Evolutionary conservation across 1,139 yeast species (phyloP).

Genomic region (Pichia sp.): DNA sequence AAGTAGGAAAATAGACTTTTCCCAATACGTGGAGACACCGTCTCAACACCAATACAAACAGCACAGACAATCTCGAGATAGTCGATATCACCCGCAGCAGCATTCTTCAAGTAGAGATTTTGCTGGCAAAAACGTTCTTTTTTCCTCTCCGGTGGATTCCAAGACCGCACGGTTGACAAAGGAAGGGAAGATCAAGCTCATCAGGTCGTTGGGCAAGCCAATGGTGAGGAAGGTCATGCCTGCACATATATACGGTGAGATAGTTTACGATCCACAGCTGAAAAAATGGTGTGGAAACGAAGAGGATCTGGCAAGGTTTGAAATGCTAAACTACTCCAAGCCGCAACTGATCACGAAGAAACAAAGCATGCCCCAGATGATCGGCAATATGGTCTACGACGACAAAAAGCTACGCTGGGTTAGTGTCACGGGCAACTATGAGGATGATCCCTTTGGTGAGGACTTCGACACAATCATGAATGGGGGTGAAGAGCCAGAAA

Average conservation of each 20-base stretch:
- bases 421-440: conserved; percentile 35
- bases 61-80: neutral
- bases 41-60: neutral
- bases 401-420: conserved; percentile 51
- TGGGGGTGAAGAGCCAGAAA: neutral
- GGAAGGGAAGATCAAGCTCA: conserved; percentile 30
- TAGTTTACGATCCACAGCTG: conserved; percentile 48
- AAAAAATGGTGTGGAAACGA: conserved; percentile 61
- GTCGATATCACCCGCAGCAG: neutral
- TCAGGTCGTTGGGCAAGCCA: conserved; percentile 26
- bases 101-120: conserved; percentile 6
- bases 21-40: conserved; percentile 26
- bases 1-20: conserved; percentile 24
- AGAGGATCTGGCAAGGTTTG: conserved; percentile 45
- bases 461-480: conserved; percentile 23
- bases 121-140: neutral
- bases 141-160: conserved; percentile 12
- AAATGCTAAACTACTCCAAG: conserved; percentile 23
- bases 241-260: conserved; percentile 34
- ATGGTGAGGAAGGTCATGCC: conserved; percentile 25
- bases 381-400: conserved; percentile 54
- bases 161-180: conserved; percentile 26
- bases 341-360: conserved; percentile 22
- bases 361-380: conserved; percentile 27
- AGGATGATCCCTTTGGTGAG: conserved; percentile 37